Percentiles rank a stretch among this genome's conserved stretches.
Conservation (phyloP, 2,329 filamentous ascomycete genomes). For the Diaporthe eres region DNA sequence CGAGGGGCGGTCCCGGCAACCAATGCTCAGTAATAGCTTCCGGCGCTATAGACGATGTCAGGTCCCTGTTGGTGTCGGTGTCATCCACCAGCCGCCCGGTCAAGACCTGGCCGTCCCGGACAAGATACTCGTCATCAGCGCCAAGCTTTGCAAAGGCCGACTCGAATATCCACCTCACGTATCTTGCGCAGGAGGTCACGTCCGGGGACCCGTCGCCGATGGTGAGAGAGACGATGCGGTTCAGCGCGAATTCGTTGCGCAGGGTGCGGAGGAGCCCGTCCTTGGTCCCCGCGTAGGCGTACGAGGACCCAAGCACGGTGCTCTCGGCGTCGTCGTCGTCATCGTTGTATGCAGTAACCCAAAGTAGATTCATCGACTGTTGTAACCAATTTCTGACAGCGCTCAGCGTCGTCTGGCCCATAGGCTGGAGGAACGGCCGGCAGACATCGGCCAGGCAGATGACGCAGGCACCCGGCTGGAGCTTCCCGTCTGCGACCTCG, state of each 20-base stretch:
- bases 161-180: background rate
- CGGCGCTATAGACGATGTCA: background rate
- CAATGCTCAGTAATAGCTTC: background rate
- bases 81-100: background rate
- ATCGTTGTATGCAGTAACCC: conserved; percentile 1
- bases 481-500: background rate
- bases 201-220: conserved; percentile 46
- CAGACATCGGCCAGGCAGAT: background rate
- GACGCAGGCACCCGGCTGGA: background rate
- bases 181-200: background rate
- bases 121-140: background rate
- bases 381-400: background rate
- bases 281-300: background rate
- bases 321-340: background rate
- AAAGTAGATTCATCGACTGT: background rate
- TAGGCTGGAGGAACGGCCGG: background rate
- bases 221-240: conserved; percentile 16
- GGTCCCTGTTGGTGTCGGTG: background rate
- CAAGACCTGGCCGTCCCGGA: background rate
- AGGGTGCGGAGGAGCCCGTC: conserved; percentile 2
- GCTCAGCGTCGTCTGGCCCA: background rate
- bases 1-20: background rate
- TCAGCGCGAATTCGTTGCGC: background rate
- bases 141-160: background rate
- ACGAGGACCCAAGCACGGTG: background rate